phyloP scores from a whole-genome alignment of 129 eudicot genomes.

The Scalesia atractyloides region DNA sequence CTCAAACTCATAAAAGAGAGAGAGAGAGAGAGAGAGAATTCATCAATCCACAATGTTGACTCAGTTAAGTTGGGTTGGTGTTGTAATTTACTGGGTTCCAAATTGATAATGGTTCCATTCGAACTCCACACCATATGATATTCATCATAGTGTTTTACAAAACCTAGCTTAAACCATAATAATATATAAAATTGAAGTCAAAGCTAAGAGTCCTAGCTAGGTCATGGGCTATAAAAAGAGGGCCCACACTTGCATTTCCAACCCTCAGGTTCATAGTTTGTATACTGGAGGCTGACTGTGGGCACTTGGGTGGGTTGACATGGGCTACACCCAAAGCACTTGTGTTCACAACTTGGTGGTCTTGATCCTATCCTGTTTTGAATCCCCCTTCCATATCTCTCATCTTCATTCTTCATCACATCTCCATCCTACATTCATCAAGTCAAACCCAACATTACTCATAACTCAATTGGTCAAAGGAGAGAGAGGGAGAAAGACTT shows the following conservation, averaged over 20 bases:
- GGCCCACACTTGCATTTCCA: conserved; percentile 80
- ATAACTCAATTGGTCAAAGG: conserved; percentile 2
- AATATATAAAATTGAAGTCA: background rate
- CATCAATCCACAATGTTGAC: too few relatives aligned
- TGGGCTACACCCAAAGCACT: conserved; percentile 60
- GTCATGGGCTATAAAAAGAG: conserved; percentile 47
- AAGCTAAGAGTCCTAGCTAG: conserved; percentile 7
- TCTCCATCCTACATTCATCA: conserved; percentile 24
- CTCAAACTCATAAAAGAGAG: too few relatives aligned
- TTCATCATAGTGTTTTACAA: conserved; percentile 23
- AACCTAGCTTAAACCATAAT: background rate
- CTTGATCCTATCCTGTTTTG: conserved; percentile 55
- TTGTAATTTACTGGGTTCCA: too few relatives aligned
- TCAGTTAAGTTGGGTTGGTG: too few relatives aligned
- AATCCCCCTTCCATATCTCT: conserved; percentile 21
- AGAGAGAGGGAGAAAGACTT: background rate
- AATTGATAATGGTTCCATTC: too few relatives aligned
- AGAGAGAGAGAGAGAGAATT: too few relatives aligned
- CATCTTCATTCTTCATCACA: conserved; percentile 19
- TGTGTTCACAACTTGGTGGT: conserved; percentile 72
- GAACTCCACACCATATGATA: background rate
- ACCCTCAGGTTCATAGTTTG: conserved; percentile 76
- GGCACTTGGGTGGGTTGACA: conserved; percentile 69
- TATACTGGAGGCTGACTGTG: conserved; percentile 44
- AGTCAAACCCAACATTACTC: conserved; percentile 7